These are phyloP conservation scores for Stentor roeselii DNA, from an alignment of 73 alveolate species.

Conservation along the genomic window DNA sequence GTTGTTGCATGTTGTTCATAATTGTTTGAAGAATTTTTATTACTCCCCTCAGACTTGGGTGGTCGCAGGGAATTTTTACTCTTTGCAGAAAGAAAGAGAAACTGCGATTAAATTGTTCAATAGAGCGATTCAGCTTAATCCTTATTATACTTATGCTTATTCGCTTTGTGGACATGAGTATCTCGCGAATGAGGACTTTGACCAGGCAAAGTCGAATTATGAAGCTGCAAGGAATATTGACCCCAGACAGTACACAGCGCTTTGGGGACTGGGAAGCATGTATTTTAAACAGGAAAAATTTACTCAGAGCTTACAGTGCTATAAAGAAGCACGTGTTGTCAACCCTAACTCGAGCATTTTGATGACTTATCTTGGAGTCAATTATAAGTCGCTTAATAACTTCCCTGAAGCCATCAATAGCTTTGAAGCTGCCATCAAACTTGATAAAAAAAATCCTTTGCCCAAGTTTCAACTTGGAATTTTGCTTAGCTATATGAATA, in stretches of 20 bases:
- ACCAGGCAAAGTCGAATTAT: constrained; percentile 75
- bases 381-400: constrained; percentile 61
- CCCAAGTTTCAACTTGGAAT: constrained; percentile 70
- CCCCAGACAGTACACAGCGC: constrained; percentile 85
- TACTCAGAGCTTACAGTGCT: constrained; percentile 65
- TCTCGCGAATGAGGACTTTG: constrained; percentile 86
- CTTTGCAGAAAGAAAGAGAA: constrained; percentile 89
- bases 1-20: constrained; percentile 24
- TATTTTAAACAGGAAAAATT: constrained; percentile 84
- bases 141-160: constrained; percentile 78
- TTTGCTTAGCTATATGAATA: constrained; percentile 55
- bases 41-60: constrained; percentile 93
- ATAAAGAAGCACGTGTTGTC: constrained; percentile 60
- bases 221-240: constrained; percentile 71
- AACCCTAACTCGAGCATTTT: constrained; percentile 77
- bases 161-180: constrained; percentile 91
- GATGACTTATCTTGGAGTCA: constrained; percentile 83
- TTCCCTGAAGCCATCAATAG: constrained; percentile 62
- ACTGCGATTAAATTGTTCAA: constrained; percentile 83
- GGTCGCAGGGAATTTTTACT: constrained; percentile 84
- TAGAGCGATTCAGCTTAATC: constrained; percentile 83
- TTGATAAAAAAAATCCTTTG: constrained; percentile 78
- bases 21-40: constrained; percentile 69
- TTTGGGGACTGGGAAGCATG: constrained; percentile 94
- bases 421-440: constrained; percentile 61